Percentiles rank a stretch among this genome's conserved stretches.
phyloP scores from a whole-genome alignment of 1,284 basidiomycete species.

The Cryptococcus deneoformans region DNA sequence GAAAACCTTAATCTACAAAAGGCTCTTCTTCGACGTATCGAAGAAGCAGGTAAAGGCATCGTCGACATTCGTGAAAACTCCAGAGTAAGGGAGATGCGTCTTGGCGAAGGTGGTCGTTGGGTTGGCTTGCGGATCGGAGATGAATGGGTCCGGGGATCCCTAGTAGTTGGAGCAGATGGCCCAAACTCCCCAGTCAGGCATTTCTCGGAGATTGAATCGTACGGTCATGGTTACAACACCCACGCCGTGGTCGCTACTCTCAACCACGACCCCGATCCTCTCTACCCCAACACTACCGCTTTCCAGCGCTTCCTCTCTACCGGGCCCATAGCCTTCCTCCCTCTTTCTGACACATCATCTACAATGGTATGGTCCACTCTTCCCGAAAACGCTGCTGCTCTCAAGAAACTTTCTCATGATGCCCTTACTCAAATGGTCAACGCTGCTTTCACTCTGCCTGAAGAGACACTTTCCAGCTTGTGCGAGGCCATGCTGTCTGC shows the following conservation, averaged over 20 bases:
- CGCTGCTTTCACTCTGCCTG: conserved; percentile 84
- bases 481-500: conserved; percentile 59
- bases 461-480: conserved; percentile 68
- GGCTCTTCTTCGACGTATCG: conserved; percentile 60
- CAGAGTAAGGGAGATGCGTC: conserved; percentile 40
- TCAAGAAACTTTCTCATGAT: conserved; percentile 65
- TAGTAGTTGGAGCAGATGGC: conserved; percentile 78
- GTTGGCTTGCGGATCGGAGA: conserved; percentile 43
- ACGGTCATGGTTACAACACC: conserved; percentile 88
- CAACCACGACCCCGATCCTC: conserved; percentile 58
- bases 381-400: conserved; percentile 68
- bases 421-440: conserved; percentile 78
- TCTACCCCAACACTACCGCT: conserved; percentile 68
- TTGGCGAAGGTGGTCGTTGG: conserved; percentile 40
- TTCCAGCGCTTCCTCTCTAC: conserved; percentile 96
- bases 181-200: conserved; percentile 88
- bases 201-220: conserved; percentile 82
- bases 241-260: conserved; percentile 92
- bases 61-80: conserved; percentile 38
- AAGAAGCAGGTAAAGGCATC: conserved; percentile 23
- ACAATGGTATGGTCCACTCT: conserved; percentile 96
- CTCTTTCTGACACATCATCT: conserved; percentile 67
- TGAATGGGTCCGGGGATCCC: conserved; percentile 41
- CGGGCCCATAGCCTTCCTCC: conserved; percentile 93
- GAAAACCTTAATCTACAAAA: conserved; percentile 91